phyloP scores from a whole-genome alignment of 2,329 filamentous ascomycete genomes.

The Talaromyces sp. region DNA sequence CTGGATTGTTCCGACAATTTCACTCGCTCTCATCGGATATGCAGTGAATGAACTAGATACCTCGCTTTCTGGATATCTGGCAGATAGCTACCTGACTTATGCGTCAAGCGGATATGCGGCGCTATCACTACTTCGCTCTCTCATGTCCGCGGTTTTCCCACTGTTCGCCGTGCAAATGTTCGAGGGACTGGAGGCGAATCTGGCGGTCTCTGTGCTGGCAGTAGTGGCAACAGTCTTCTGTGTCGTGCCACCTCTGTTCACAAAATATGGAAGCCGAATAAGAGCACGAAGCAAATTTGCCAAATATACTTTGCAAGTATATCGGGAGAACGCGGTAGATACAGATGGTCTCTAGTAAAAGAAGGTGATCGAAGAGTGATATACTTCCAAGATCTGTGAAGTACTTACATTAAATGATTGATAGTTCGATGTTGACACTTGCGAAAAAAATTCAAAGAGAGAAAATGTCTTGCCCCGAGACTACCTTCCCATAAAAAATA shows the following conservation, averaged over 20 bases:
- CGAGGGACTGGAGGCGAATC: conserved; percentile 31
- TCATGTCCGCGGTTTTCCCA: conserved; percentile 35
- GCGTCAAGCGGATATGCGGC: conserved; percentile 42
- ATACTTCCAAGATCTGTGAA: neutral
- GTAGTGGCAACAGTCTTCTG: conserved; percentile 38
- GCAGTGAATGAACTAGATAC: conserved; percentile 44
- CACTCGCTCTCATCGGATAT: conserved; percentile 43
- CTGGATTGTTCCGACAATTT: conserved; percentile 37
- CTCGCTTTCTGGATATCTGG: conserved; percentile 38
- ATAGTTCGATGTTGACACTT: neutral
- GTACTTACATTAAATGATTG: neutral
- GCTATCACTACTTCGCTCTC: conserved; percentile 34
- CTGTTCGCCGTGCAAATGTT: conserved; percentile 41
- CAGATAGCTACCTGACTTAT: conserved; percentile 41
- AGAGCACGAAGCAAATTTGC: conserved; percentile 33
- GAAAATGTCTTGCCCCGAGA: neutral
- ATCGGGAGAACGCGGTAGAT: conserved; percentile 21
- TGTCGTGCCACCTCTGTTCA: conserved; percentile 32
- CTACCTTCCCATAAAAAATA: neutral
- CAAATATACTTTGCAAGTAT: conserved; percentile 25
- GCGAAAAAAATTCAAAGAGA: neutral
- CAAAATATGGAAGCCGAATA: conserved; percentile 32
- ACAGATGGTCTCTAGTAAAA: neutral
- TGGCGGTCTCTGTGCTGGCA: conserved; percentile 37
- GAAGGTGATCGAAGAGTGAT: neutral